These are phyloP conservation scores for Sclerotinia minor DNA, from an alignment of 2,329 filamentous ascomycete genomes.

Conservation along the genomic window DNA sequence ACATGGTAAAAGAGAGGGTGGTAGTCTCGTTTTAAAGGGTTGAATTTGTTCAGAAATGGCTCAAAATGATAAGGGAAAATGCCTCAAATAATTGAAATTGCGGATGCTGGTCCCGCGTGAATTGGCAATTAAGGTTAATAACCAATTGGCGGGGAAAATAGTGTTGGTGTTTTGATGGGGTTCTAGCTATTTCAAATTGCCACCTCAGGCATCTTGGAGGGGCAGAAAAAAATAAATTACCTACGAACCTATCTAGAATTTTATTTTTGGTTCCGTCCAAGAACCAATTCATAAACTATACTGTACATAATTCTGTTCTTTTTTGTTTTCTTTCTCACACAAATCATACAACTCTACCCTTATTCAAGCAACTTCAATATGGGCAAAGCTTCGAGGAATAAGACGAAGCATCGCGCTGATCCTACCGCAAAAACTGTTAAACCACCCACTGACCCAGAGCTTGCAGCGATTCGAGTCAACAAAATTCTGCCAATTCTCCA, in stretches of 20 bases:
- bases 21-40: not conserved
- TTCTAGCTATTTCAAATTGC: not conserved
- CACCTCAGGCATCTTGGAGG: conserved; percentile 6
- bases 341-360: not conserved
- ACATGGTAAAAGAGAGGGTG: conserved; percentile 32
- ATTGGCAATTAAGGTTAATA: not conserved
- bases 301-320: not conserved
- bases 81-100: conserved; percentile 3
- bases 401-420: conserved; percentile 53
- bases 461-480: conserved; percentile 61
- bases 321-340: not conserved
- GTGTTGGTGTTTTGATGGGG: not conserved
- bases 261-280: not conserved
- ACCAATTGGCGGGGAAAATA: not conserved
- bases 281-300: no score
- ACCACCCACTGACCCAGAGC: conserved; percentile 62
- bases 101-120: not conserved
- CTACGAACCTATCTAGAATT: no score
- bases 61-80: conserved; percentile 5
- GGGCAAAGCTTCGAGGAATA: conserved; percentile 60
- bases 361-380: conserved; percentile 43
- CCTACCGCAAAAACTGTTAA: conserved; percentile 60
- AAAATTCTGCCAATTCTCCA: conserved; percentile 64
- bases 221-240: conserved; percentile 20
- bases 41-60: not conserved